phyloP scores from a whole-genome alignment of 1,284 basidiomycete species.

The Moesziomyces antarcticus region DNA sequence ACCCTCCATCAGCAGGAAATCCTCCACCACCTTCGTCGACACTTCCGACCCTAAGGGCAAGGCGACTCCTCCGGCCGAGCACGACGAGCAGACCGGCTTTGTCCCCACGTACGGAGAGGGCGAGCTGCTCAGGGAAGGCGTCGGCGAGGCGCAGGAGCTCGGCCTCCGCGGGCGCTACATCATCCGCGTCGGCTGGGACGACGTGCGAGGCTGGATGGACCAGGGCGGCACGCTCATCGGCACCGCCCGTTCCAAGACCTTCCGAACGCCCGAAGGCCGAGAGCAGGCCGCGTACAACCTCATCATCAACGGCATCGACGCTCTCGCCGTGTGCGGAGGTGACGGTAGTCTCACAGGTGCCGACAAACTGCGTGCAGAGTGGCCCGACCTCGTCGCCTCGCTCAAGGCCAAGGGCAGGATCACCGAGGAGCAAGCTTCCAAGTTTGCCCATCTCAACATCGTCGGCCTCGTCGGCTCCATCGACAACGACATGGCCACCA shows the following conservation, averaged over 20 bases:
- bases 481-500: slow-evolving; percentile 99
- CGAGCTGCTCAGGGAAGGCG: slow-evolving; percentile 86
- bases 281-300: slow-evolving; percentile 87
- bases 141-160: slow-evolving; percentile 75
- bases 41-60: slow-evolving; percentile 20
- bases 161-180: slow-evolving; percentile 89
- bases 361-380: slow-evolving; percentile 91
- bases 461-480: slow-evolving; percentile 97
- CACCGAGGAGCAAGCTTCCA: slow-evolving; percentile 77
- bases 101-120: slow-evolving; percentile 90
- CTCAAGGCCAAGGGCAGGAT: slow-evolving; percentile 78
- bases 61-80: slow-evolving; percentile 6
- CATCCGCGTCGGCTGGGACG: slow-evolving; percentile 96
- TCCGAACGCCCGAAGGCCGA: slow-evolving; percentile 88
- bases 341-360: slow-evolving; percentile 96
- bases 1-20: slow-evolving; percentile 41
- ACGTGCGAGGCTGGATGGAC: slow-evolving; percentile 91
- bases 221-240: slow-evolving; percentile 93
- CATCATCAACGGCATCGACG: slow-evolving; percentile 95
- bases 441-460: slow-evolving; percentile 87
- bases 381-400: slow-evolving; percentile 82
- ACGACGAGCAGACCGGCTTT: slow-evolving; percentile 63
- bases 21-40: slow-evolving; percentile 42
- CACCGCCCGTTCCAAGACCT: slow-evolving; percentile 87
- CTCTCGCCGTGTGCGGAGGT: slow-evolving; percentile 94